Conservation (phyloP, 345 rosid genomes). For the Corymbia maculata region DNA sequence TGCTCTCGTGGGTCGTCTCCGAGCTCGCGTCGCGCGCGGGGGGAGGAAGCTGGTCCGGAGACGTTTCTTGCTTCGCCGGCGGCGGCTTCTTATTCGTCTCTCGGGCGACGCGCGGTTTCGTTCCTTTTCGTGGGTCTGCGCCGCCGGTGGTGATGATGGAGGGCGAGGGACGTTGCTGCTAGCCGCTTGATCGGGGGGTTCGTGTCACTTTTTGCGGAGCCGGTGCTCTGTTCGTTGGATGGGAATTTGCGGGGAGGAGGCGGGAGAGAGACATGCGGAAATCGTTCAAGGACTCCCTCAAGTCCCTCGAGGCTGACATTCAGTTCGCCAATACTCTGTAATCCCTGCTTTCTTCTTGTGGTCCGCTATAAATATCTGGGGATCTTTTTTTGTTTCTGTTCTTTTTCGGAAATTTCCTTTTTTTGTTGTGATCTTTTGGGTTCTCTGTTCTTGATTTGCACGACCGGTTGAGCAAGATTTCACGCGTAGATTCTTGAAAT, state of each 20-base stretch:
- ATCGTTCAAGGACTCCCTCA: constrained; percentile 90
- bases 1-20: neutral
- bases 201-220: neutral
- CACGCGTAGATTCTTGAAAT: neutral
- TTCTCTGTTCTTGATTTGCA: neutral
- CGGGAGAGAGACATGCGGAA: constrained; percentile 52
- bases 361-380: neutral
- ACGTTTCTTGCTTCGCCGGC: neutral
- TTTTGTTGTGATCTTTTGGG: neutral
- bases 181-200: neutral
- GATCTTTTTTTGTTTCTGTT: neutral
- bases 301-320: constrained; percentile 97
- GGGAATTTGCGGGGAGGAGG: constrained; percentile 9
- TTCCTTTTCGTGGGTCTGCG: neutral
- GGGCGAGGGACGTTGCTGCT: neutral
- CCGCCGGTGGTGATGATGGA: neutral
- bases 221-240: neutral
- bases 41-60: neutral
- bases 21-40: neutral
- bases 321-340: constrained; percentile 97
- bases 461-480: neutral
- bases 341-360: neutral
- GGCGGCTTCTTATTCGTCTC: neutral
- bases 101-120: neutral
- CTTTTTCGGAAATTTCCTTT: neutral